These are phyloP conservation scores for Euphorbia tirucalli DNA, from an alignment of 345 rosid genomes.

Conservation along the genomic window DNA sequence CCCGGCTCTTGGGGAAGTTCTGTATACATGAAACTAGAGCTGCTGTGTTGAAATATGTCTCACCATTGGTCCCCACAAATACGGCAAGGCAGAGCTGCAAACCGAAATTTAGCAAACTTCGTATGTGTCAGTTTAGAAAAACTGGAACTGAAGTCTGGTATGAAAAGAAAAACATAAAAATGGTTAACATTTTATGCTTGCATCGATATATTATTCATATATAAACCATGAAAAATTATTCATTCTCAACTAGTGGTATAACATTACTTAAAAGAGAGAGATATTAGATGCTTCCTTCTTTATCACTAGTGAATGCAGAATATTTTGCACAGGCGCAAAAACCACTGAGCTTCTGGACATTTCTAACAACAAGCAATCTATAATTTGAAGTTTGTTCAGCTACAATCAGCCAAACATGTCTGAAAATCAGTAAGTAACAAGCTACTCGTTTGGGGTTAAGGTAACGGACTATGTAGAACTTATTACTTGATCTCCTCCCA, in stretches of 20 bases:
- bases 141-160: neutral
- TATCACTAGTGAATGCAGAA: neutral
- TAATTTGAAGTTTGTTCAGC: neutral
- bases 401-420: neutral
- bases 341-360: neutral
- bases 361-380: neutral
- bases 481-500: neutral
- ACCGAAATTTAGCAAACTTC: neutral
- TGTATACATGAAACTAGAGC: slow-evolving; percentile 91
- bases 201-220: too few species aligned
- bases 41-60: slow-evolving; percentile 91
- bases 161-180: neutral
- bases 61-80: slow-evolving; percentile 65
- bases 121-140: neutral
- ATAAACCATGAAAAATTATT: too few species aligned
- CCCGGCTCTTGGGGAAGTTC: slow-evolving; percentile 91
- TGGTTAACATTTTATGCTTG: neutral
- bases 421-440: neutral
- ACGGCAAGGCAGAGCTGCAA: slow-evolving; percentile 89
- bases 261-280: neutral
- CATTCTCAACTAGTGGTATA: too few species aligned
- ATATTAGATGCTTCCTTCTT: neutral
- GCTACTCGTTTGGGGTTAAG: neutral
- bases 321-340: too few species aligned
- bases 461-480: neutral